Evolutionary conservation across 176 grass and related monocot genomes (phyloP).

Genomic region (Calamus simplicifolius): DNA sequence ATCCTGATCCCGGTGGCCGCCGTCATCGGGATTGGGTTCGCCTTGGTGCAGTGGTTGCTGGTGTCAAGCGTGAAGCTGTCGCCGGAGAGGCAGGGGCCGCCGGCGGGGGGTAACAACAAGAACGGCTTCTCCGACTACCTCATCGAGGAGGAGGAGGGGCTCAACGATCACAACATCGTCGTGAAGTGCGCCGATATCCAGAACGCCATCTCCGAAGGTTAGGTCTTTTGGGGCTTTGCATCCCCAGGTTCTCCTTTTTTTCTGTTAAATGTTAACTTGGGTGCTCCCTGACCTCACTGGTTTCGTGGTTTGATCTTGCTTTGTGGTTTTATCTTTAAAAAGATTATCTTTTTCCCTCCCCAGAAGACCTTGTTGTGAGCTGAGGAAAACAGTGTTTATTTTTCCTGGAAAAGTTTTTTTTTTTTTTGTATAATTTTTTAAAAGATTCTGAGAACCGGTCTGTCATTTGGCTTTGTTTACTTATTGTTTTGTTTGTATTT

Average conservation of each 20-base stretch:
- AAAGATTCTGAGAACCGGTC: too few species aligned
- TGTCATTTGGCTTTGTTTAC: too few species aligned
- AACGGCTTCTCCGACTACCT: conserved; percentile 21
- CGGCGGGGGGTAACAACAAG: conserved; percentile 5
- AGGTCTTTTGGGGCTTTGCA: background rate
- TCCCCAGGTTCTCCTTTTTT: background rate
- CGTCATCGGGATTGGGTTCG: conserved; percentile 31
- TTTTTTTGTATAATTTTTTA: too few species aligned
- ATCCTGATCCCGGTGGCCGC: conserved; percentile 30
- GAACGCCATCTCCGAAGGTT: conserved; percentile 37
- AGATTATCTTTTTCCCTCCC: too few species aligned
- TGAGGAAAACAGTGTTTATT: too few species aligned
- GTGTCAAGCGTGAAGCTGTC: conserved; percentile 41
- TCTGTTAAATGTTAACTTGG: background rate
- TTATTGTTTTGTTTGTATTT: too few species aligned
- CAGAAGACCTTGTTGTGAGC: too few species aligned
- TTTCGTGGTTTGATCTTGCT: too few species aligned
- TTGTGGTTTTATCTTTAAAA: too few species aligned
- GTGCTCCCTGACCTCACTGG: background rate
- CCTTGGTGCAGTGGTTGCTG: conserved; percentile 35
- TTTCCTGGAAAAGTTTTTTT: too few species aligned
- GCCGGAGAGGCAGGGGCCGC: background rate
- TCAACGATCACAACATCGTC: conserved; percentile 48
- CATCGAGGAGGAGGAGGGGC: conserved; percentile 50
- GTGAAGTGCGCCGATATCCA: conserved; percentile 40